These are phyloP conservation scores for Rhodotorula graminis DNA, from an alignment of 768 basidiomycete species.

Conservation along the genomic window DNA sequence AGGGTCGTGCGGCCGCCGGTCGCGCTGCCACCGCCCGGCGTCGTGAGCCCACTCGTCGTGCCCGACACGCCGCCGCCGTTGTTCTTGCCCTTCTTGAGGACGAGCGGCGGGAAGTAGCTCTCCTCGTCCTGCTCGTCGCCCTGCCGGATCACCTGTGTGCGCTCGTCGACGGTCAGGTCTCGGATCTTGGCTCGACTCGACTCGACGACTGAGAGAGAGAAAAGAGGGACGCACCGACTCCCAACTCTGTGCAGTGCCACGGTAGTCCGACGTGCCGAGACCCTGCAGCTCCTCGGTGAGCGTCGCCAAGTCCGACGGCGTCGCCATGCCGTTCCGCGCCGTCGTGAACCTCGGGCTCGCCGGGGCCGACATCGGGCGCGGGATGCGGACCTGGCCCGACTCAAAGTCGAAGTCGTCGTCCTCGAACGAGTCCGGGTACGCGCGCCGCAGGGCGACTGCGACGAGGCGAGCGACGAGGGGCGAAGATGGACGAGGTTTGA, in stretches of 20 bases:
- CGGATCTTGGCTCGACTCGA: too few relatives aligned
- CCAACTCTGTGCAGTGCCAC: constrained; percentile 59
- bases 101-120: constrained; percentile 57
- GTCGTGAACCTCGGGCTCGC: constrained; percentile 73
- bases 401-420: constrained; percentile 57
- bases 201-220: too few relatives aligned
- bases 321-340: constrained; percentile 60
- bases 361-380: constrained; percentile 68
- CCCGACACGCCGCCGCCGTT: constrained; percentile 66
- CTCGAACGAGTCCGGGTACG: constrained; percentile 90
- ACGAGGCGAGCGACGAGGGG: too few relatives aligned
- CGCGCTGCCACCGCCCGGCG: constrained; percentile 54
- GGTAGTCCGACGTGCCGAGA: constrained; percentile 79
- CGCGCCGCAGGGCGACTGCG: constrained; percentile 61
- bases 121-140: constrained; percentile 65
- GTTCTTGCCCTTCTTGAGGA: constrained; percentile 56
- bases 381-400: constrained; percentile 60
- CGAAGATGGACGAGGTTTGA: too few relatives aligned
- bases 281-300: constrained; percentile 74
- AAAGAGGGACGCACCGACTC: too few relatives aligned
- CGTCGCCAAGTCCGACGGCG: constrained; percentile 89
- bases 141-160: constrained; percentile 1
- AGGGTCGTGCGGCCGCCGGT: constrained; percentile 51
- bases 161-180: too few relatives aligned
- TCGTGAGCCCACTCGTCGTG: constrained; percentile 26